A percentile compares a stretch with the other conserved stretches of the same genome.
phyloP scores from a whole-genome alignment of 768 basidiomycete species.

The Lactifluus pinguis region DNA sequence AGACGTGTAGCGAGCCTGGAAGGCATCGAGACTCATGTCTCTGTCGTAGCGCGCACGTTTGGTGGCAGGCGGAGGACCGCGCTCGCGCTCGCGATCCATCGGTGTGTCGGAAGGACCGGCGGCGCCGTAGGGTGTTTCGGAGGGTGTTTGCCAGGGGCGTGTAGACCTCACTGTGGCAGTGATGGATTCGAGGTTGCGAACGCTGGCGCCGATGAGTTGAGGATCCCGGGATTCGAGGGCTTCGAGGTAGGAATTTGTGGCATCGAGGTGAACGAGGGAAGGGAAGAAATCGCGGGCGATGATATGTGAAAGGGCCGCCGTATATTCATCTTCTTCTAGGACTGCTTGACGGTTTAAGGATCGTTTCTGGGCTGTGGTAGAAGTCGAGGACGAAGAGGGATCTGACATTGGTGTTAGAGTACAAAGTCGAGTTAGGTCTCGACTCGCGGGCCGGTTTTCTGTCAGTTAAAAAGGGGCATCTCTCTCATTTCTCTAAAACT shows the following conservation, averaged over 20 bases:
- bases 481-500: not conserved
- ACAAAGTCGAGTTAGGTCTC: not conserved
- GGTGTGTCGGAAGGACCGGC: slow-evolving; percentile 59
- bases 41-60: slow-evolving; percentile 56
- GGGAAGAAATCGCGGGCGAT: slow-evolving; percentile 99
- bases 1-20: slow-evolving; percentile 89
- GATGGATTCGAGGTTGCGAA: slow-evolving; percentile 56
- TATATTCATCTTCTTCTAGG: slow-evolving; percentile 93
- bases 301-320: slow-evolving; percentile 78
- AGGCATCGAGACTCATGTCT: slow-evolving; percentile 65
- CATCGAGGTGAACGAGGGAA: slow-evolving; percentile 80
- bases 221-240: slow-evolving; percentile 72
- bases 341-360: slow-evolving; percentile 67
- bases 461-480: not conserved
- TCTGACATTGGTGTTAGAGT: slow-evolving; percentile 24
- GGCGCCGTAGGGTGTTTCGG: slow-evolving; percentile 55
- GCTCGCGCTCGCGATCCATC: slow-evolving; percentile 29
- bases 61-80: slow-evolving; percentile 29
- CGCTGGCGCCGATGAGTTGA: slow-evolving; percentile 63
- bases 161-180: slow-evolving; percentile 40
- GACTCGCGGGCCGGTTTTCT: not conserved
- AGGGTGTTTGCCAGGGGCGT: slow-evolving; percentile 37
- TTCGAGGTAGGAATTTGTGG: slow-evolving; percentile 79
- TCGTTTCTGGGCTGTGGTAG: slow-evolving; percentile 28
- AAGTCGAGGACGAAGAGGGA: slow-evolving; percentile 23